These are phyloP conservation scores for Jatropha curcas DNA, from an alignment of 345 rosid genomes.

Conservation along the genomic window DNA sequence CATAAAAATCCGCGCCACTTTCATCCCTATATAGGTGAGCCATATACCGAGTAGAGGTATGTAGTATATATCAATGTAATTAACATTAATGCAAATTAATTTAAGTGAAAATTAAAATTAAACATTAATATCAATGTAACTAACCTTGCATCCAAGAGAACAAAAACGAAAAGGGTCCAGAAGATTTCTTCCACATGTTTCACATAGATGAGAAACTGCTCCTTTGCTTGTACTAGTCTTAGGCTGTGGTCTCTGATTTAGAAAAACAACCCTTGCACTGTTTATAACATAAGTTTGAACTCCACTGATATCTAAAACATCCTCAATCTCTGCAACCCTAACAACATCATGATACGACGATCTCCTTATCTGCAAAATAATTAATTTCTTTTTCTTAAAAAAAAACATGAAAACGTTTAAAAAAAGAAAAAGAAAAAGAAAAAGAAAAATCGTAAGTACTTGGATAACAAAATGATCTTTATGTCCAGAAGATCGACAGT, in stretches of 20 bases:
- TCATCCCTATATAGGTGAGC: too few relatives aligned
- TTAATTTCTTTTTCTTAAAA: background rate
- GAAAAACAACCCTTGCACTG: constrained; percentile 76
- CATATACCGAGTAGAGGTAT: too few relatives aligned
- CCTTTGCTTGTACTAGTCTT: constrained; percentile 41
- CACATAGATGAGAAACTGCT: constrained; percentile 65
- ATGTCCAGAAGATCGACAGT: constrained; percentile 77
- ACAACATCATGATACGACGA: constrained; percentile 94
- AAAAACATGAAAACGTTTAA: background rate
- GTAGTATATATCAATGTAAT: too few relatives aligned
- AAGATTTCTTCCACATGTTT: constrained; percentile 77
- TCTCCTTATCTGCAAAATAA: constrained; percentile 56
- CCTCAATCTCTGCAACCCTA: constrained; percentile 76
- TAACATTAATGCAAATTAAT: too few relatives aligned
- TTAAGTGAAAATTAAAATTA: background rate
- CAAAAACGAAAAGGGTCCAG: constrained; percentile 85
- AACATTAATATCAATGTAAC: background rate
- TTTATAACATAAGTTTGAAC: constrained; percentile 91
- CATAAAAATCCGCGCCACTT: too few relatives aligned
- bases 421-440: background rate
- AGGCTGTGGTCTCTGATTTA: constrained; percentile 83
- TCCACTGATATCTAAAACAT: constrained; percentile 66
- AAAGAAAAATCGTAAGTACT: constrained; percentile 39
- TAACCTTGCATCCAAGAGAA: constrained; percentile 91
- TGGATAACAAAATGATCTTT: constrained; percentile 75